Evolutionary conservation across 352 stramenopile species (phyloP).

Genomic region (Phytophthora macrochlamydospora): DNA sequence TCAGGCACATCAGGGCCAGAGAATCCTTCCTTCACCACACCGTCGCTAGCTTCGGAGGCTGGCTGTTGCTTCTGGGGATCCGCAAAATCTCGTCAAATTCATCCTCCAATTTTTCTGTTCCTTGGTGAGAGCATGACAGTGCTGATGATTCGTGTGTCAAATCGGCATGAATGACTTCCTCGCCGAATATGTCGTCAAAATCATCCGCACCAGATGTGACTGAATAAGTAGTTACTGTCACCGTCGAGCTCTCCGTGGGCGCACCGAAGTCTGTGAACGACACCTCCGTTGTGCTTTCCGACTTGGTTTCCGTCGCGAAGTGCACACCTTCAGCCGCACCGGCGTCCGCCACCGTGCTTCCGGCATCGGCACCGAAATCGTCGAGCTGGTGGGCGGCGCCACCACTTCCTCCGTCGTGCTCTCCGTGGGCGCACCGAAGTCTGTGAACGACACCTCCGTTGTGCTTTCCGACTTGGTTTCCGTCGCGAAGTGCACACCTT

Average conservation of each 20-base stretch:
- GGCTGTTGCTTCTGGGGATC: slow-evolving; percentile 1
- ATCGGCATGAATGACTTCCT: background rate
- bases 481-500: too few species aligned
- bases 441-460: slow-evolving; percentile 1
- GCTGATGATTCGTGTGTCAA: background rate
- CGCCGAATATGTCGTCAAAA: slow-evolving; percentile 31
- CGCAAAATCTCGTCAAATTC: slow-evolving; percentile 31
- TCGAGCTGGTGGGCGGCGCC: too few species aligned
- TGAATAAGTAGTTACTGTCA: background rate
- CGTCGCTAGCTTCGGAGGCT: background rate
- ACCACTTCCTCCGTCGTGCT: slow-evolving; percentile 3
- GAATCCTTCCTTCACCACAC: background rate
- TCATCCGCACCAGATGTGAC: slow-evolving; percentile 4
- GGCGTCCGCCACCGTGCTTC: background rate
- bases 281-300: background rate
- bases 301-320: too few species aligned
- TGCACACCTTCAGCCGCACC: too few species aligned
- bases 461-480: background rate
- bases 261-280: background rate
- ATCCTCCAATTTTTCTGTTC: slow-evolving; percentile 11
- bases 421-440: slow-evolving; percentile 4
- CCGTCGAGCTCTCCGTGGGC: background rate
- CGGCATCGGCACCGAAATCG: too few species aligned
- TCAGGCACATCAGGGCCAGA: background rate
- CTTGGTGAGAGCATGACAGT: background rate